A percentile compares a stretch with the other conserved stretches of the same genome.
These are phyloP conservation scores for Tetrapisispora namnaoensis DNA, from an alignment of 805 yeast genomes.

Conservation along the genomic window DNA sequence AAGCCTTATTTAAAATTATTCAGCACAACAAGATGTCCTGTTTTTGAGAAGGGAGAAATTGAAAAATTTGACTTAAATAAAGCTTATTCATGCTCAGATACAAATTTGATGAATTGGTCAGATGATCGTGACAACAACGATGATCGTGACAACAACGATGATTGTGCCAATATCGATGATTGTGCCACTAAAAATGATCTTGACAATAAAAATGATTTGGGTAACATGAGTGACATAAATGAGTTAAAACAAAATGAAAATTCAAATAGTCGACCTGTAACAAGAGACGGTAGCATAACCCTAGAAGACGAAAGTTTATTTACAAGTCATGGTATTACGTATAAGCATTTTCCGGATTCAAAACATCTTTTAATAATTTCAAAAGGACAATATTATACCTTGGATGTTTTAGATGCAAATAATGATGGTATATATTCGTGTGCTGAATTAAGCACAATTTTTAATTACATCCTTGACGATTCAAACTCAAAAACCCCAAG, in stretches of 20 bases:
- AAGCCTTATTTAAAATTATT: constrained; percentile 55
- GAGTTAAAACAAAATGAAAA: neutral
- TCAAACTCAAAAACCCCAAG: constrained; percentile 28
- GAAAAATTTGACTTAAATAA: constrained; percentile 30
- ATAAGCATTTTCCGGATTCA: constrained; percentile 56
- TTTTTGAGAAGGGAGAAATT: constrained; percentile 22
- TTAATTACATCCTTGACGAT: constrained; percentile 58
- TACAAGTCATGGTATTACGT: constrained; percentile 49
- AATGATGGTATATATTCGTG: constrained; percentile 59
- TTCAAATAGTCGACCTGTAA: constrained; percentile 3
- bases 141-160: neutral
- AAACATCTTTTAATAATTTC: constrained; percentile 69
- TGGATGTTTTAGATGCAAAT: constrained; percentile 65
- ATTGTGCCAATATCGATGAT: too few relatives aligned
- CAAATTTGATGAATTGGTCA: constrained; percentile 31
- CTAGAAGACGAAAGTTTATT: constrained; percentile 3
- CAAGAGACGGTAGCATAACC: constrained; percentile 6
- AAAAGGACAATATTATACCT: constrained; percentile 78
- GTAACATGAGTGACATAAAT: too few relatives aligned
- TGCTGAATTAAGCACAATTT: constrained; percentile 54
- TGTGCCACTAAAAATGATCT: too few relatives aligned
- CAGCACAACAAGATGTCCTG: constrained; percentile 56
- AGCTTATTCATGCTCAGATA: constrained; percentile 38
- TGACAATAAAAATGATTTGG: too few relatives aligned
- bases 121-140: neutral